These are phyloP conservation scores for Baorangia bicolor DNA, from an alignment of 768 basidiomycete genomes.

Conservation along the genomic window DNA sequence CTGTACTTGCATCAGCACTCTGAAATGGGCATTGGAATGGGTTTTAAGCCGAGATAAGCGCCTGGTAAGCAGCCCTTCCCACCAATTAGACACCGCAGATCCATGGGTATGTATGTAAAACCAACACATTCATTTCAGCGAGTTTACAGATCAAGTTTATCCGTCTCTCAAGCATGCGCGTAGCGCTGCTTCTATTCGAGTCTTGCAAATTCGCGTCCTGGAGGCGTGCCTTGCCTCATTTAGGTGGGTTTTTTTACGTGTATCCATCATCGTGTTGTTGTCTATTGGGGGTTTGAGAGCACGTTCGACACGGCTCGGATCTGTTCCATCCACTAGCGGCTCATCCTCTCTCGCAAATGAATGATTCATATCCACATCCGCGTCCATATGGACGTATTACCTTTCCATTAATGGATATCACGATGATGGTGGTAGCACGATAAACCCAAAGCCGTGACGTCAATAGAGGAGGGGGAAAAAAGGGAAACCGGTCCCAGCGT, in stretches of 20 bases:
- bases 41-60: too few species aligned
- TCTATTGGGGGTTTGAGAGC: not conserved
- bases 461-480: too few species aligned
- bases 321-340: not conserved
- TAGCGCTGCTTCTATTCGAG: not conserved
- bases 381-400: not conserved
- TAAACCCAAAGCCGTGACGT: too few species aligned
- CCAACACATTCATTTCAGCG: too few species aligned
- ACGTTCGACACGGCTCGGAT: not conserved
- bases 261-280: not conserved
- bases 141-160: too few species aligned
- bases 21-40: too few species aligned
- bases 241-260: slow-evolving; percentile 1
- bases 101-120: too few species aligned
- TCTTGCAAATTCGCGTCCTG: not conserved
- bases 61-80: too few species aligned
- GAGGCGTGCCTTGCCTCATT: not conserved
- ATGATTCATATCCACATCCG: not conserved
- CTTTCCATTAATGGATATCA: not conserved
- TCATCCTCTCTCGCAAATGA: not conserved
- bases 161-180: not conserved
- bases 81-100: too few species aligned
- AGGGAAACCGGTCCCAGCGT: too few species aligned
- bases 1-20: too few species aligned
- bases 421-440: too few species aligned